These are phyloP conservation scores for Globisporangium iwayamae DNA, from an alignment of 352 stramenopile species.

Conservation along the genomic window DNA sequence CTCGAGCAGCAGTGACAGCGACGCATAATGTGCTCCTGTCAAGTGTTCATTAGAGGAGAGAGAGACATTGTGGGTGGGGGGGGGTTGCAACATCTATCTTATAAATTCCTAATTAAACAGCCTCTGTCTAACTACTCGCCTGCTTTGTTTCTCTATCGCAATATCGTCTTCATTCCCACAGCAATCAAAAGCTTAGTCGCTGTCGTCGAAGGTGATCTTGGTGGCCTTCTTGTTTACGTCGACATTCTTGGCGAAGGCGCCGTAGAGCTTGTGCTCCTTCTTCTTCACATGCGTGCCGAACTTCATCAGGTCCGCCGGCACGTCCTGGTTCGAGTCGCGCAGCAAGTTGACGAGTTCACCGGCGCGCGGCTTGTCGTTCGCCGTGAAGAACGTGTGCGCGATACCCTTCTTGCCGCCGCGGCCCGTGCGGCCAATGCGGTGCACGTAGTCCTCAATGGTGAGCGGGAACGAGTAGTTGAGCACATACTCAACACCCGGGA, in stretches of 20 bases:
- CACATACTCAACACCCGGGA: conserved; percentile 96
- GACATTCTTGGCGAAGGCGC: conserved; percentile 93
- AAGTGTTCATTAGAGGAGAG: not conserved
- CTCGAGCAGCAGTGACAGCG: conserved; percentile 49
- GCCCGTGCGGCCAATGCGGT: conserved; percentile 93
- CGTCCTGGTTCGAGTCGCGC: conserved; percentile 89
- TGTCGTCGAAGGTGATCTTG: conserved; percentile 96
- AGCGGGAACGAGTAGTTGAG: conserved; percentile 97
- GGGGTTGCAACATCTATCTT: conserved; percentile 8
- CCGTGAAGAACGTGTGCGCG: conserved; percentile 97
- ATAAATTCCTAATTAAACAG: conserved; percentile 12
- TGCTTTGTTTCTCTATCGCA: conserved; percentile 1
- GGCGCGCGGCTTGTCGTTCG: conserved; percentile 95
- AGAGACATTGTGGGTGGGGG: not conserved
- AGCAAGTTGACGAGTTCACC: conserved; percentile 96
- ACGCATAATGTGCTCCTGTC: conserved; percentile 4
- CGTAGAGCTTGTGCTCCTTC: conserved; percentile 99
- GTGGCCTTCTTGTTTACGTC: conserved; percentile 96
- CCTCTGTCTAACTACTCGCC: conserved; percentile 6
- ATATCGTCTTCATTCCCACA: no score
- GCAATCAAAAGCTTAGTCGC: conserved; percentile 31
- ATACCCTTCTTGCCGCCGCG: conserved; percentile 93
- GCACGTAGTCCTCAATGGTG: conserved; percentile 98
- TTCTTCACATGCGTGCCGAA: conserved; percentile 99
- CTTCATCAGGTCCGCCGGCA: conserved; percentile 94